phyloP scores from a whole-genome alignment of 2,329 filamentous ascomycete species.

The Hypocrella siamensis region DNA sequence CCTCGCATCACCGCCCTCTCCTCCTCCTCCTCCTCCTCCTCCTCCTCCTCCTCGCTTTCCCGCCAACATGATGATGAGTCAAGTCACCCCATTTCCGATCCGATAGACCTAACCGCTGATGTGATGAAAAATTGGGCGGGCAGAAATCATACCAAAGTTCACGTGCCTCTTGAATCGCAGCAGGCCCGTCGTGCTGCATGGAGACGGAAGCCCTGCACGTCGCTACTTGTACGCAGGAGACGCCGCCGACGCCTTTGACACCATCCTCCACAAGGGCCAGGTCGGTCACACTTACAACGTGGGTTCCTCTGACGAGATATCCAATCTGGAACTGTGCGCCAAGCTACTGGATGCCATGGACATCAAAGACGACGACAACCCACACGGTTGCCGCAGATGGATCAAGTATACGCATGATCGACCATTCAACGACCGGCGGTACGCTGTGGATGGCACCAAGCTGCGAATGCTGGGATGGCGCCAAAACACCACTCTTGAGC shows the following conservation, averaged over 20 bases:
- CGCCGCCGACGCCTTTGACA: slow-evolving; percentile 69
- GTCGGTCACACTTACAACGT: slow-evolving; percentile 73
- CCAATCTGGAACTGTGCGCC: slow-evolving; percentile 53
- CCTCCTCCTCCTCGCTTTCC: too few relatives aligned
- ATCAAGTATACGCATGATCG: slow-evolving; percentile 64
- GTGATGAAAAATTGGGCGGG: too few relatives aligned
- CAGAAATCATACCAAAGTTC: slow-evolving; percentile 77
- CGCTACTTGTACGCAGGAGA: slow-evolving; percentile 68
- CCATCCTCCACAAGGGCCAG: slow-evolving; percentile 62
- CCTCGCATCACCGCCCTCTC: too few relatives aligned
- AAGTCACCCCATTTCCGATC: too few relatives aligned
- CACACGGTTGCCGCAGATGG: slow-evolving; percentile 43
- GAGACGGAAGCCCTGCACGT: slow-evolving; percentile 58
- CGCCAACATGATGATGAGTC: too few relatives aligned
- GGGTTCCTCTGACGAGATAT: slow-evolving; percentile 61
- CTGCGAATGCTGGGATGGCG: slow-evolving; percentile 52
- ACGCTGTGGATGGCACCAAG: slow-evolving; percentile 56
- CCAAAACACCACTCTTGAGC: slow-evolving; percentile 47
- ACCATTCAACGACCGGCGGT: slow-evolving; percentile 63
- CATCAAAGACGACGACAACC: slow-evolving; percentile 31
- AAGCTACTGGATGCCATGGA: slow-evolving; percentile 48
- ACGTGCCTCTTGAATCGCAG: slow-evolving; percentile 52
- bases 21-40: too few relatives aligned
- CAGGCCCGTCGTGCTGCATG: slow-evolving; percentile 57
- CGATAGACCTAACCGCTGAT: too few relatives aligned